Evolutionary conservation across 495 filamentous ascomycete species (phyloP).

Genomic region (Xylona heveae): DNA sequence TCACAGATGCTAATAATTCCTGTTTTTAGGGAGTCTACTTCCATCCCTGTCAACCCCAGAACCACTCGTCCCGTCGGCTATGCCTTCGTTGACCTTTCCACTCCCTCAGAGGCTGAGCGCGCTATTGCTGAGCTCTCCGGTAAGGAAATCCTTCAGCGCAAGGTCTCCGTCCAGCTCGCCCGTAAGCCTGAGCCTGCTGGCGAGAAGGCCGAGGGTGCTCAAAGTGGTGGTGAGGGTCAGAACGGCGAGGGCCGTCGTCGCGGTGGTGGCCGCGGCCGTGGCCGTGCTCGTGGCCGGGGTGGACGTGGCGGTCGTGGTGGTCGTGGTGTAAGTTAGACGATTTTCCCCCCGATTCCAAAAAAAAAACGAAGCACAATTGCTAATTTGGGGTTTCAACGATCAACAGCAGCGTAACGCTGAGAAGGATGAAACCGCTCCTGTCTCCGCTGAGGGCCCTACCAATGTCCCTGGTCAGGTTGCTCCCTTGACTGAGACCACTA

Average conservation of each 20-base stretch:
- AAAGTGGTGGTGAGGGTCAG: conserved; percentile 41
- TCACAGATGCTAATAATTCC: too few relatives aligned
- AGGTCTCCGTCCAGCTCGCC: conserved; percentile 95
- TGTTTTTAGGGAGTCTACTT: conserved; percentile 69
- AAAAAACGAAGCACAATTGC: too few relatives aligned
- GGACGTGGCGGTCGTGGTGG: conserved; percentile 54
- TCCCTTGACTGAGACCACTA: conserved; percentile 36
- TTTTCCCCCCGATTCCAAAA: background rate
- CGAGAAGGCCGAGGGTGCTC: conserved; percentile 50
- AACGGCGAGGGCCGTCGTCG: conserved; percentile 36
- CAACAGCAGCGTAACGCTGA: too few relatives aligned
- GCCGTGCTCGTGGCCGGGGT: conserved; percentile 44
- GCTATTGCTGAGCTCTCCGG: conserved; percentile 88
- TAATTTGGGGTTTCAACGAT: too few relatives aligned
- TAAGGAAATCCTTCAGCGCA: conserved; percentile 89
- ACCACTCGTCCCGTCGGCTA: conserved; percentile 96
- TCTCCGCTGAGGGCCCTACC: conserved; percentile 23
- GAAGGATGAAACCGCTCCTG: conserved; percentile 11
- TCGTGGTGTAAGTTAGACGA: conserved; percentile 47
- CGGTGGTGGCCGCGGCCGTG: conserved; percentile 51
- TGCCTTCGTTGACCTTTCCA: conserved; percentile 93
- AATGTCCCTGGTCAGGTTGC: conserved; percentile 31
- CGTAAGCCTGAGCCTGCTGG: conserved; percentile 82
- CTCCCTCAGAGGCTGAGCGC: conserved; percentile 78
- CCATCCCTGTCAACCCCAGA: conserved; percentile 97